phyloP scores from a whole-genome alignment of 2,329 filamentous ascomycete genomes.

The Escovopsis sp. region DNA sequence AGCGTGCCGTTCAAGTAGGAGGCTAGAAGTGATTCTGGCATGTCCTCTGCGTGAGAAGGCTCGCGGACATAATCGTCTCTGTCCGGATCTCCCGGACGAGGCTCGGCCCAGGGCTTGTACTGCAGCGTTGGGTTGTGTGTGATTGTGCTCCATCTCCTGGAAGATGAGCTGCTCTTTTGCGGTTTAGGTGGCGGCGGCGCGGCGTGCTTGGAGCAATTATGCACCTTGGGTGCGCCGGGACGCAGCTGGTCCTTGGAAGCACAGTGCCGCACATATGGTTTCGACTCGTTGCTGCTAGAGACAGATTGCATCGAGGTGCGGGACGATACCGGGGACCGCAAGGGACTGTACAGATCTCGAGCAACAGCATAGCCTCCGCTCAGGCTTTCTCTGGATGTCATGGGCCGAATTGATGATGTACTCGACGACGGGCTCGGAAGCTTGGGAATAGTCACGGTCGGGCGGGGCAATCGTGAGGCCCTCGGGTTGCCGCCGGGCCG shows the following conservation, averaged over 20 bases:
- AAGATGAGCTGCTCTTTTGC: conserved; percentile 3
- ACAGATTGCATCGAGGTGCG: conserved; percentile 22
- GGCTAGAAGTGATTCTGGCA: conserved; percentile 11
- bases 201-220: conserved; percentile 5
- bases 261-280: conserved; percentile 7
- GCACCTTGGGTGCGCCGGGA: conserved; percentile 2
- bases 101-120: conserved; percentile 6
- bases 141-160: conserved; percentile 5
- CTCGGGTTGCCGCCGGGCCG: conserved; percentile 23
- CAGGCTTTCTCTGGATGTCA: conserved; percentile 16
- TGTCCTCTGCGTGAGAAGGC: conserved; percentile 4
- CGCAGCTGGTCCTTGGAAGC: conserved; percentile 11
- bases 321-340: conserved; percentile 26
- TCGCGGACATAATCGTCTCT: not conserved
- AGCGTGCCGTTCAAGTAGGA: conserved; percentile 5
- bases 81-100: not conserved
- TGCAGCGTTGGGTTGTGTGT: conserved; percentile 4
- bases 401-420: conserved; percentile 15
- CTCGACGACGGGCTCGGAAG: conserved; percentile 9
- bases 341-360: conserved; percentile 23
- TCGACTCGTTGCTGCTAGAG: conserved; percentile 8
- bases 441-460: conserved; percentile 19
- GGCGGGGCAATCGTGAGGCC: conserved; percentile 21
- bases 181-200: conserved; percentile 8
- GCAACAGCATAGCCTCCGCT: conserved; percentile 6